Conservation (phyloP, 2,329 filamentous ascomycete genomes). For the Aspergillus ochraceoroseus region DNA sequence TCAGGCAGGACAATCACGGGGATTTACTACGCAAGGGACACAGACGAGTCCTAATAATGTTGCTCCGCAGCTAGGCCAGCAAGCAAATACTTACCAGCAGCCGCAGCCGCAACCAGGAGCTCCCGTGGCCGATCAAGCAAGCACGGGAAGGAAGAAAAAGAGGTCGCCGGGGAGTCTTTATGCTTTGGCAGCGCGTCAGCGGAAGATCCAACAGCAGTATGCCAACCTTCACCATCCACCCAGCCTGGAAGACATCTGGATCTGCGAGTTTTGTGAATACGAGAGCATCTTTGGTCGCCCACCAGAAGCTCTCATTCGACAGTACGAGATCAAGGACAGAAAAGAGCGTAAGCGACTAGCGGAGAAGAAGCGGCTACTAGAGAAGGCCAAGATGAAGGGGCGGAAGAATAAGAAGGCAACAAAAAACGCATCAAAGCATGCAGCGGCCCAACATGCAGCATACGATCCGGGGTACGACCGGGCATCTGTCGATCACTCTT, state of each 20-base stretch:
- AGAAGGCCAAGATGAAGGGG: conserved; percentile 91
- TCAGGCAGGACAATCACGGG: conserved; percentile 33
- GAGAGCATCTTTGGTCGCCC: conserved; percentile 89
- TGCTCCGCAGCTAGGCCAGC: conserved; percentile 35
- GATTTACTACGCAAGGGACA: conserved; percentile 51
- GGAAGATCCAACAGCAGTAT: conserved; percentile 70
- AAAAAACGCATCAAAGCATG: conserved; percentile 58
- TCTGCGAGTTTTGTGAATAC: conserved; percentile 98
- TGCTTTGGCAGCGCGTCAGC: conserved; percentile 66
- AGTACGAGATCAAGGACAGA: conserved; percentile 92
- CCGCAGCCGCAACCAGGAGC: conserved; percentile 12
- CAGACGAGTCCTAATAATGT: conserved; percentile 52
- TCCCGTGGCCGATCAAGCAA: conserved; percentile 43
- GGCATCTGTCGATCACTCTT: conserved; percentile 39
- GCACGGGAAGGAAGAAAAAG: conserved; percentile 59
- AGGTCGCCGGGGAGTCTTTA: conserved; percentile 67
- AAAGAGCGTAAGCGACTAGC: conserved; percentile 75
- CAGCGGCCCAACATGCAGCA: conserved; percentile 30
- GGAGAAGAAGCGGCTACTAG: conserved; percentile 77
- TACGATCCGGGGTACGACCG: conserved; percentile 43
- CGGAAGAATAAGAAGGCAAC: conserved; percentile 79
- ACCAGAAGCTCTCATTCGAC: conserved; percentile 75
- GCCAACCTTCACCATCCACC: conserved; percentile 72
- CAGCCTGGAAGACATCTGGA: conserved; percentile 71
- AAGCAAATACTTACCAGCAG: conserved; percentile 25